These are phyloP conservation scores for Peronospora tabacina DNA, from an alignment of 352 stramenopile species.

Conservation along the genomic window DNA sequence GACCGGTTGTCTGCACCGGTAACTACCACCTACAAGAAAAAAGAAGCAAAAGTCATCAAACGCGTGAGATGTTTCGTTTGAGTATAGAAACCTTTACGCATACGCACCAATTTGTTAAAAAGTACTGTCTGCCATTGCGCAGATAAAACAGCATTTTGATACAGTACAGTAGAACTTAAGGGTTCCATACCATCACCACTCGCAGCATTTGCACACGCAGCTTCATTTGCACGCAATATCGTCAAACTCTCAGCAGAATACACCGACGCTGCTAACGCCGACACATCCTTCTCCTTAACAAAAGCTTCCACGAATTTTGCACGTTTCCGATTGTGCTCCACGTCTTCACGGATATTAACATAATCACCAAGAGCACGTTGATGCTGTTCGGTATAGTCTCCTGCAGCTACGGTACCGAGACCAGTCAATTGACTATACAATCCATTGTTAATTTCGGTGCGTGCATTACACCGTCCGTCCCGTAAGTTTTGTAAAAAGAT, in stretches of 20 bases:
- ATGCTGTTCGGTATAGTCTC: slow-evolving; percentile 13
- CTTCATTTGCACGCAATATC: slow-evolving; percentile 12
- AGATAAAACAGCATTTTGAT: slow-evolving; percentile 20
- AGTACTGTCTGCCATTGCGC: slow-evolving; percentile 35
- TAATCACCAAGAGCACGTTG: slow-evolving; percentile 32
- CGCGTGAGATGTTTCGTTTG: not conserved
- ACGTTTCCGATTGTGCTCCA: slow-evolving; percentile 25
- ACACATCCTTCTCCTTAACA: slow-evolving; percentile 5
- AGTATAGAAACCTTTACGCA: not conserved
- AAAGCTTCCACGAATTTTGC: slow-evolving; percentile 8
- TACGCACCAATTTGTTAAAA: slow-evolving; percentile 51
- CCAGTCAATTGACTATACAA: slow-evolving; percentile 43
- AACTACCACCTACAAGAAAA: slow-evolving; percentile 43
- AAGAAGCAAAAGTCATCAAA: not conserved
- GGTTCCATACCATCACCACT: slow-evolving; percentile 1
- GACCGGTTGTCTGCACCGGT: slow-evolving; percentile 47
- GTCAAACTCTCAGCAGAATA: slow-evolving; percentile 23
- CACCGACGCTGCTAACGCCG: slow-evolving; percentile 6
- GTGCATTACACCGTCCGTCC: slow-evolving; percentile 57
- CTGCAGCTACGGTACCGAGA: not conserved
- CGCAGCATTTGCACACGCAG: slow-evolving; percentile 6
- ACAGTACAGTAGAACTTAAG: slow-evolving; percentile 15
- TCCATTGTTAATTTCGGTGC: slow-evolving; percentile 54
- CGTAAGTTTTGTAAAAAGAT: slow-evolving; percentile 75
- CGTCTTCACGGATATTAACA: slow-evolving; percentile 14